Evolutionary conservation across 2,329 filamentous ascomycete species (phyloP).

Genomic region (Aspergillus costaricaensis): DNA sequence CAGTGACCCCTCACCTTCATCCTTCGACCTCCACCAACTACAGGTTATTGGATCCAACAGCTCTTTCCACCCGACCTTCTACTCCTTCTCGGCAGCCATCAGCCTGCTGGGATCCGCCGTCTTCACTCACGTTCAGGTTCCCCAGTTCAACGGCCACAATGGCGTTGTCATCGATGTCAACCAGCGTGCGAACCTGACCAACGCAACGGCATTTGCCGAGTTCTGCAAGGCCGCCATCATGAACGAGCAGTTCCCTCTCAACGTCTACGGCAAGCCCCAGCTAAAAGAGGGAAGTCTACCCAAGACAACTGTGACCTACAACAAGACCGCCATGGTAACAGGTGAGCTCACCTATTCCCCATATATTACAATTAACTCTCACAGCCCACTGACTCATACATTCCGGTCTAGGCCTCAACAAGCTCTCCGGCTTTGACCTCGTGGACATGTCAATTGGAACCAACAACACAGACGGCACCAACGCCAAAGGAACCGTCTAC

Average conservation of each 20-base stretch:
- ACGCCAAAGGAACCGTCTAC: slow-evolving; percentile 55
- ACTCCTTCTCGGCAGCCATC: slow-evolving; percentile 55
- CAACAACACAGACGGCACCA: slow-evolving; percentile 49
- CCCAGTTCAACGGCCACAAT: slow-evolving; percentile 46
- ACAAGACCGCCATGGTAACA: slow-evolving; percentile 60
- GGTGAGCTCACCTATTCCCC: slow-evolving; percentile 42
- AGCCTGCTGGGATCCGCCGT: slow-evolving; percentile 47
- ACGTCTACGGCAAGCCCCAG: slow-evolving; percentile 54
- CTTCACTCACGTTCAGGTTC: slow-evolving; percentile 51
- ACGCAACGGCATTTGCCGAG: slow-evolving; percentile 49
- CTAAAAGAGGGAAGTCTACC: slow-evolving; percentile 56
- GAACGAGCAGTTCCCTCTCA: slow-evolving; percentile 52
- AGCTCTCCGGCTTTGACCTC: slow-evolving; percentile 54
- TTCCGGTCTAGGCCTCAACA: slow-evolving; percentile 55
- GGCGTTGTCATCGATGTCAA: slow-evolving; percentile 46
- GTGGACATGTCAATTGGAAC: slow-evolving; percentile 51
- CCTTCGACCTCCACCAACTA: slow-evolving; percentile 52
- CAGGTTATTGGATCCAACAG: slow-evolving; percentile 52
- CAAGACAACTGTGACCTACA: slow-evolving; percentile 54
- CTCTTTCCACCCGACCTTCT: slow-evolving; percentile 57
- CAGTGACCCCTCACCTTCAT: slow-evolving; percentile 51
- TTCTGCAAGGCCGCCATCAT: slow-evolving; percentile 54
- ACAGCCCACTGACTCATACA: no score
- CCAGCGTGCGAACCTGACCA: slow-evolving; percentile 47
- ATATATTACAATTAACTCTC: not conserved